Percentiles rank a stretch among this genome's conserved stretches.
These are phyloP conservation scores for Triglochin maritima DNA, from an alignment of 106 monocot species.

Conservation along the genomic window DNA sequence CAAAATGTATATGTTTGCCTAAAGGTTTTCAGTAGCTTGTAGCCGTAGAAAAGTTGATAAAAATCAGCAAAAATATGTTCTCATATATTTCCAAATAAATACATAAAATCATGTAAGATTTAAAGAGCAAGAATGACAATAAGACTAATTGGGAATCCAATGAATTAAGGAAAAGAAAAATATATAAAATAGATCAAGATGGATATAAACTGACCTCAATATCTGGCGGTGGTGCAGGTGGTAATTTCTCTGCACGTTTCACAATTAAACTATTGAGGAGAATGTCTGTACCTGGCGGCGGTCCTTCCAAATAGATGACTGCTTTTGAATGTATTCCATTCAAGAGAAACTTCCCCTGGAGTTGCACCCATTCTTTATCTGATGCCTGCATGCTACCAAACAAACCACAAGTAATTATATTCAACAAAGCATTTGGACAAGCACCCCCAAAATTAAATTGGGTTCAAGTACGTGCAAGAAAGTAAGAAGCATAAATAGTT, in stretches of 20 bases:
- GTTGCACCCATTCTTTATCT: conserved; percentile 68
- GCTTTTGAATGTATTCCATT: conserved; percentile 56
- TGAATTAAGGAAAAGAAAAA: too few species aligned
- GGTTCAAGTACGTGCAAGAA: neutral
- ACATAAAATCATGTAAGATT: too few species aligned
- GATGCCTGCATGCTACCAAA: conserved; percentile 50
- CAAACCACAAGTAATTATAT: neutral
- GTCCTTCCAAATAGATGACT: conserved; percentile 74
- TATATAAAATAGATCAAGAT: neutral
- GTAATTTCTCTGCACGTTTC: conserved; percentile 55
- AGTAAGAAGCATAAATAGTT: neutral
- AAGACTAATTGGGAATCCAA: too few species aligned
- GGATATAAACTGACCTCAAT: conserved; percentile 28
- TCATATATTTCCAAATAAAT: too few species aligned
- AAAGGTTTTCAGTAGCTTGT: too few species aligned
- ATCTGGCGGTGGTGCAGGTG: conserved; percentile 47
- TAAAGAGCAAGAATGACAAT: too few species aligned
- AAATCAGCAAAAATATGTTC: too few species aligned
- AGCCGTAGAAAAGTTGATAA: too few species aligned
- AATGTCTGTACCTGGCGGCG: conserved; percentile 64
- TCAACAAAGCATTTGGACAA: neutral
- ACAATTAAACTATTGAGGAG: conserved; percentile 66
- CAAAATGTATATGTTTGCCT: too few species aligned
- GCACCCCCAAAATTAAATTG: neutral
- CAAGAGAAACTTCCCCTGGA: conserved; percentile 84